Conservation (phyloP, 352 stramenopile genomes). For the Globisporangium iwayamae region DNA sequence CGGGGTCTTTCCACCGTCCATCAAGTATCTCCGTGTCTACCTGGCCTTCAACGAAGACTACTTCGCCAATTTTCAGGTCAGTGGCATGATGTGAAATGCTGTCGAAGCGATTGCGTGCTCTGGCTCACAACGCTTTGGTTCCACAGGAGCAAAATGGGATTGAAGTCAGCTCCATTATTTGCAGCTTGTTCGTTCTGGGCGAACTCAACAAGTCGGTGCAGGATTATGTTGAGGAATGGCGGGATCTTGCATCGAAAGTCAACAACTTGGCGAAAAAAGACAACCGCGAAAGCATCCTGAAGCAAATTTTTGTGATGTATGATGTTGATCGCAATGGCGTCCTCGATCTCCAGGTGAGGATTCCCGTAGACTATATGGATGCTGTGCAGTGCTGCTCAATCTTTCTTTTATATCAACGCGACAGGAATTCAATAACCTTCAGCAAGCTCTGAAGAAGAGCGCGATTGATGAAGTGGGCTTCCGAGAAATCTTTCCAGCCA, state of each 20-base stretch:
- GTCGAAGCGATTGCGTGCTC: constrained; percentile 4
- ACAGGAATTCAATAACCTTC: constrained; percentile 61
- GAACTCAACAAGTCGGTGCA: constrained; percentile 38
- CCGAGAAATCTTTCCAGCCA: constrained; percentile 30
- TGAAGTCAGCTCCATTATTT: constrained; percentile 22
- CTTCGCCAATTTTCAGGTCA: constrained; percentile 37
- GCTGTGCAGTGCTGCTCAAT: background rate
- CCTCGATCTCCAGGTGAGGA: constrained; percentile 36
- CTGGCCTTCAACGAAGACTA: constrained; percentile 39
- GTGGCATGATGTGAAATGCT: background rate
- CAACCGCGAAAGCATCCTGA: constrained; percentile 34
- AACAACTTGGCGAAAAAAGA: constrained; percentile 34
- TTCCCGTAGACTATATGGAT: background rate
- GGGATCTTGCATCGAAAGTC: constrained; percentile 17
- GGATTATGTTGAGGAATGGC: constrained; percentile 28
- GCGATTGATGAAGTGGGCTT: constrained; percentile 36
- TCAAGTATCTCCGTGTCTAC: constrained; percentile 38
- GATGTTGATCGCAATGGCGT: constrained; percentile 35
- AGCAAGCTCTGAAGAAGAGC: constrained; percentile 42
- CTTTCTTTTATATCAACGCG: background rate
- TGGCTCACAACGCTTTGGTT: background rate
- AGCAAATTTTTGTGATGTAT: constrained; percentile 40
- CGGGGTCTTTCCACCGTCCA: constrained; percentile 1
- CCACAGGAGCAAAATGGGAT: constrained; percentile 16
- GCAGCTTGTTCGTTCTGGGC: constrained; percentile 27